Base-by-base conservation (phyloP, 768 basidiomycete species). In the Amanita phalloides region DNA sequence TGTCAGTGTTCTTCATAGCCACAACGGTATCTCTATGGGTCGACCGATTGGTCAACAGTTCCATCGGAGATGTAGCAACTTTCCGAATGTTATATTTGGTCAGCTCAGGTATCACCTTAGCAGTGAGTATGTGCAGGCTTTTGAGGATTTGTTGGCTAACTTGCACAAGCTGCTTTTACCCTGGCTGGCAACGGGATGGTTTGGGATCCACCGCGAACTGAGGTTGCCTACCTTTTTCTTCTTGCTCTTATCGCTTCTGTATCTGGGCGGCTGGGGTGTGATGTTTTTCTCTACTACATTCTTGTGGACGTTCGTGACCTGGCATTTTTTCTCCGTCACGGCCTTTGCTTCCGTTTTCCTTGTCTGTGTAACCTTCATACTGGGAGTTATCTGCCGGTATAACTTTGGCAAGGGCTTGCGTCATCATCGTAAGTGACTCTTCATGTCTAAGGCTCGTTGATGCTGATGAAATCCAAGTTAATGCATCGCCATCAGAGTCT, bases 331-430 rank as follows among this genome's bases (percentile, higher is more conserved):
- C 65, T 73, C 77, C 45, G 61, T 83, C 53, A 82, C 84, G 68
- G 71, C 78, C 6, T 62, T 70, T 7, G 67, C 75, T 1, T 84
- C 86, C 0, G 78, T 81, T 10, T 58, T 75, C 48, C 70, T 90
- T 43, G 76, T 78, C 1, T 53, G 81, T 13, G 45, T 71, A 23
- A 72, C 79, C 0, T 71, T 86, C 57, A 56, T 81, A 50, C 61
- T 90, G 44, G 88, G 84, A 2, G 58, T 87, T 33, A 56, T 82
- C 55, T 89, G 86, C 62, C 75, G 81, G 33, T 62, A 78, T 59
- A 89, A 90, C 68, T 90, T 90, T 58, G 84, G 82, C 53, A 86
- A 84, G 63, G 87, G 87, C 21, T 68, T 90, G 53, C 66, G 73
- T 52, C 75, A 74, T 20, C 82, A 83, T 63, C 67, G 86, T 89